Percentiles rank a stretch among this genome's conserved stretches.
These are phyloP conservation scores for Cladosporium sp. DNA, from an alignment of 2,329 filamentous ascomycete genomes.

Conservation along the genomic window DNA sequence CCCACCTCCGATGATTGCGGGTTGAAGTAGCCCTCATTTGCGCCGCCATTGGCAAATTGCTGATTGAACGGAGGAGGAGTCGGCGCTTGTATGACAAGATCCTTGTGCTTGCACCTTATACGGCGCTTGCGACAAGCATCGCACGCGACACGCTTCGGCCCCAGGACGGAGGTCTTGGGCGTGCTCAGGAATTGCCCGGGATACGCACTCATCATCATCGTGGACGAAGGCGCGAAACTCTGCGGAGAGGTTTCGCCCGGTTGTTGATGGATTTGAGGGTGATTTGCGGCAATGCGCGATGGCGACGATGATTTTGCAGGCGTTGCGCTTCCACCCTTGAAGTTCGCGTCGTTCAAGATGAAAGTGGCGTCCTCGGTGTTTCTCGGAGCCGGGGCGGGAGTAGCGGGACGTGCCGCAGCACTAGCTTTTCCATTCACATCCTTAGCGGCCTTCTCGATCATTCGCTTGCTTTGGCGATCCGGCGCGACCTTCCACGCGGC, in stretches of 20 bases:
- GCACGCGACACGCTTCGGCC: slow-evolving; percentile 58
- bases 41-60: slow-evolving; percentile 8
- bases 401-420: background rate
- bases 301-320: slow-evolving; percentile 29
- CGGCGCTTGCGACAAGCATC: slow-evolving; percentile 59
- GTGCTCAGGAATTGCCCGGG: slow-evolving; percentile 40
- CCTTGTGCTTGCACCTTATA: slow-evolving; percentile 62
- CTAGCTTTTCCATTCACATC: background rate
- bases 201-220: slow-evolving; percentile 25
- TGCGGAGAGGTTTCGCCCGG: slow-evolving; percentile 13
- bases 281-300: slow-evolving; percentile 26
- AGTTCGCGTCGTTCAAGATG: slow-evolving; percentile 9
- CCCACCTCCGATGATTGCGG: slow-evolving; percentile 20
- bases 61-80: slow-evolving; percentile 12
- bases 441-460: slow-evolving; percentile 2
- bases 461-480: slow-evolving; percentile 6
- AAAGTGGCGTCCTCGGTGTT: slow-evolving; percentile 6
- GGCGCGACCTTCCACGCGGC: slow-evolving; percentile 32
- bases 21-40: slow-evolving; percentile 17
- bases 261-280: slow-evolving; percentile 21
- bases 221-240: slow-evolving; percentile 17
- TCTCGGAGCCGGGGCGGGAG: background rate
- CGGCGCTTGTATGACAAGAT: slow-evolving; percentile 39
- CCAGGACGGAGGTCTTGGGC: slow-evolving; percentile 55
- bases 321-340: slow-evolving; percentile 10